Base-by-base conservation (phyloP, 495 filamentous ascomycete species). In the Aspergillus wentii region DNA sequence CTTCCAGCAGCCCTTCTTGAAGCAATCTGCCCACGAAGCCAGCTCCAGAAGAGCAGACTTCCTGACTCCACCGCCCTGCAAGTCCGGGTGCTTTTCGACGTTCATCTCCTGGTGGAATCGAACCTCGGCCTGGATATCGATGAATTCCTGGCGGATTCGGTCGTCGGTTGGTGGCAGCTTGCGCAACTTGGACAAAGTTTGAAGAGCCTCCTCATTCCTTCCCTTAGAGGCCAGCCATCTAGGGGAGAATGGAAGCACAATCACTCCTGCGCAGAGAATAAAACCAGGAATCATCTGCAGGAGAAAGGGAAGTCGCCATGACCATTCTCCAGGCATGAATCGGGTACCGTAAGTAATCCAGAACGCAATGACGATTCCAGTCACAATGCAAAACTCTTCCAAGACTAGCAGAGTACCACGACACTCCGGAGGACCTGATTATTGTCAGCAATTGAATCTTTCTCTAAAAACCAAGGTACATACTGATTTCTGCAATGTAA, bases 311-410 rank as follows among this genome's bases (percentile, higher is more conserved):
- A 75, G 47, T 27, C 70, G 53, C 70, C 70, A 74, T 8, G 68
- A 48, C 68, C 69, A 71, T 55, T 74, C 62, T 2, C 68, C 63
- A 4, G 49, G 53, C 55, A 76, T 78, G 41, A 61, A 76, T 14
- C 61, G 56, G 9, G 73, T 76, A 10, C 71, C 73, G 37, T 74
- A 79, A 8, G 76, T 76, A 26, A 75, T 74, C 71, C 73, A 79
- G 50, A 67, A 79, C 1, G 73, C 66, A 17, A 77, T 57, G 16
- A 75, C 69, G 36, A 75, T 76, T 4, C 75, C 76, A n/a, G 74
- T 57, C 8, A 75, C 69, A 33, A 75, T 75, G 35, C 64, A 61
- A 25, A 76, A 66, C 43, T 79, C 72, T 44, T 79, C 71, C n/a
- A 78, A 52, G 2, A 71, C 69, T 7, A 79, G 54, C 8, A 78